Base-by-base conservation (phyloP, 805 yeast genomes). In the Candida coquimbonensis region DNA sequence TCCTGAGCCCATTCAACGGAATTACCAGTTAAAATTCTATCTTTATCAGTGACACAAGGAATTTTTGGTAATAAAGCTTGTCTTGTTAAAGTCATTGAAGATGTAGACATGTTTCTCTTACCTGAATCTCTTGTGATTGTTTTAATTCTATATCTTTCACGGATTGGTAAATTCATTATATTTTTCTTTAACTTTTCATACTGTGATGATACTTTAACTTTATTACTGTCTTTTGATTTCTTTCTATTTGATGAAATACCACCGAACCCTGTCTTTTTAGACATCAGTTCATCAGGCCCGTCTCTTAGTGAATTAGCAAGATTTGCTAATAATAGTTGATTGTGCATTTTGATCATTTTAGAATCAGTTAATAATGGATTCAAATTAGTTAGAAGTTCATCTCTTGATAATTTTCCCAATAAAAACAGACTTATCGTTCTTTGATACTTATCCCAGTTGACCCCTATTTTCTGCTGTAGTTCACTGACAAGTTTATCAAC, bases 1-100 rank as follows among this genome's bases (percentile, higher is more conserved):
- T 93, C 98, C 62, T 90, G 96, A 21, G 95, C 87, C 91, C 96
- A 89, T 54, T 83, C 83, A 29, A 81, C 75, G 32, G 87, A 75
- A 53, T 77, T 78, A 45, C 61, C 61, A 14, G 52, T 49, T 4
- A 50, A 31, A 17, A 33, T 34, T 36, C 50, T 55, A n/a, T 55
- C 63, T 40, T 65, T 64, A 38, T 63, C 67, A 36, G 43, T 57
- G 9, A 77, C 80, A 59, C 82, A 80, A 4, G 99, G 99, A 21
- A 91, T 81, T 56, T 85, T 86, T 1, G 98, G 97, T 35, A 69
- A 55, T 37, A 58, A 56, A 25, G 65, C 55, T 34, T 84, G 83
- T 61, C 91, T 72, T 1, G 87, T 81, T 57, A 81, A 73, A 1
- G 87, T 75, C 44, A 83, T 75, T 1, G 80, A 72, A 11, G 89